A percentile compares a stretch with the other conserved stretches of the same genome.
phyloP scores from a whole-genome alignment of 1,284 basidiomycete species.

The Malassezia nana region DNA sequence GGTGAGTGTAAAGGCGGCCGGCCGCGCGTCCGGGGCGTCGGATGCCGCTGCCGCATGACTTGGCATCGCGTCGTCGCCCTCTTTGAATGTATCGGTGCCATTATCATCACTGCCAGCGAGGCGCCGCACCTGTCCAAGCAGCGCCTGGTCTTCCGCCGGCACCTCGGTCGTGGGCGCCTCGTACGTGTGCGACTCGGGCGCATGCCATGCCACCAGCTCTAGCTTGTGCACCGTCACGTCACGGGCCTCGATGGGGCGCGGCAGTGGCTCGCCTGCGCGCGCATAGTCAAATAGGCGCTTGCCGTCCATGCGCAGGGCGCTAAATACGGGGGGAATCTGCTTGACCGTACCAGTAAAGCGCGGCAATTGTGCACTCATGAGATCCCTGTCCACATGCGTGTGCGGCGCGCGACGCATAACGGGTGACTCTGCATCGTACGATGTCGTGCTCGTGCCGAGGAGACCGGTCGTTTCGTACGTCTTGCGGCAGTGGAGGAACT shows the following conservation, averaged over 20 bases:
- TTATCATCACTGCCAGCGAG: slow-evolving; percentile 29
- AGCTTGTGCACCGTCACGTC: slow-evolving; percentile 71
- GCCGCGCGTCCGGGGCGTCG: slow-evolving; percentile 6
- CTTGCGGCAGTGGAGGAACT: slow-evolving; percentile 85
- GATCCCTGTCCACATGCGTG: slow-evolving; percentile 67
- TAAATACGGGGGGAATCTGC: slow-evolving; percentile 64
- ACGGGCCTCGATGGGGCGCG: slow-evolving; percentile 82
- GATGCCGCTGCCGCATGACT: background rate
- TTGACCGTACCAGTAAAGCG: slow-evolving; percentile 75
- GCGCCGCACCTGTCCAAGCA: slow-evolving; percentile 31
- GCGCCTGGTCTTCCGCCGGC: slow-evolving; percentile 28
- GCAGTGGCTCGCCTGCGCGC: slow-evolving; percentile 74
- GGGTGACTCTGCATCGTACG: slow-evolving; percentile 74
- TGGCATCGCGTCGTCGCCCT: slow-evolving; percentile 4
- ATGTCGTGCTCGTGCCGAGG: slow-evolving; percentile 85
- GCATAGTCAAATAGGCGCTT: slow-evolving; percentile 94
- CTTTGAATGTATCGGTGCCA: slow-evolving; percentile 14
- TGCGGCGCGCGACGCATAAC: slow-evolving; percentile 56
- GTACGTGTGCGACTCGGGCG: slow-evolving; percentile 27
- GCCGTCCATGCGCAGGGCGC: slow-evolving; percentile 96
- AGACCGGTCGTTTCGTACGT: slow-evolving; percentile 75
- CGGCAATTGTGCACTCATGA: slow-evolving; percentile 63
- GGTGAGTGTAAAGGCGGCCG: slow-evolving; percentile 19
- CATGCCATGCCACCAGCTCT: slow-evolving; percentile 53
- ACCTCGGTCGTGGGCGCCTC: slow-evolving; percentile 33